Base-by-base conservation (phyloP, 495 filamentous ascomycete genomes). In the Margaritispora aquatica region DNA sequence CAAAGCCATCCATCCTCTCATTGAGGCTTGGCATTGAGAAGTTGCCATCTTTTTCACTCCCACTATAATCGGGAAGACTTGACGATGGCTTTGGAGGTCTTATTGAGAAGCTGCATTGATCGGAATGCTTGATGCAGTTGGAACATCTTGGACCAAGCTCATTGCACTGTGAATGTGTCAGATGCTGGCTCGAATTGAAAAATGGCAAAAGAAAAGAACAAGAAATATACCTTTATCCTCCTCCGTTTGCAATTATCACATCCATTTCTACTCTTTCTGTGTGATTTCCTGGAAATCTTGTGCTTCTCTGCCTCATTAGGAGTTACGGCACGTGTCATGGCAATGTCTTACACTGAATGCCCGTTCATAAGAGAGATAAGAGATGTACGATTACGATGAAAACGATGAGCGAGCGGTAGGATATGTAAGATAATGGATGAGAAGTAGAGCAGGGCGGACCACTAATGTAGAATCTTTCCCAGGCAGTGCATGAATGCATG, bases 1-100 rank as follows among this genome's bases (percentile, higher is more conserved):
- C 47, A 50, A 26, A 7, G 62, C 77, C 22, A 65, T 57, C 1
- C 80, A 63, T 5, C 74, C 80, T 34, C 73, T 68, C 5, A 70
- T 71, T 5, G 77, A 23, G 5, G 13, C 8, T 24, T 31, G 46
- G 51, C 11, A 17, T 44, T n/a, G 15, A 15, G 19, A n/a, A 9
- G 19, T 9, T 44, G 29, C 29, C 15, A 34, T 34, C 10, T 9
- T 51, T 13, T 3, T 54, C 46, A 34, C 21, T n/a, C 2, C 19
- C 19, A 4, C 10, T 26, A 10, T n/a, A 23, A 13, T 46, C 8
- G 24, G n/a, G 7, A 13, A 49, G 20, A 10, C 51, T 22, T 2
- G 52, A 41, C n/a, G n/a, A n/a, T n/a, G n/a, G n/a, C 20, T 38
- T 29, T 2, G 7, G 58, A 5, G 58, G 19, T 17, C n/a, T 19